Conservation (phyloP, 352 stramenopile species). For the Aphanomyces euteiches region DNA sequence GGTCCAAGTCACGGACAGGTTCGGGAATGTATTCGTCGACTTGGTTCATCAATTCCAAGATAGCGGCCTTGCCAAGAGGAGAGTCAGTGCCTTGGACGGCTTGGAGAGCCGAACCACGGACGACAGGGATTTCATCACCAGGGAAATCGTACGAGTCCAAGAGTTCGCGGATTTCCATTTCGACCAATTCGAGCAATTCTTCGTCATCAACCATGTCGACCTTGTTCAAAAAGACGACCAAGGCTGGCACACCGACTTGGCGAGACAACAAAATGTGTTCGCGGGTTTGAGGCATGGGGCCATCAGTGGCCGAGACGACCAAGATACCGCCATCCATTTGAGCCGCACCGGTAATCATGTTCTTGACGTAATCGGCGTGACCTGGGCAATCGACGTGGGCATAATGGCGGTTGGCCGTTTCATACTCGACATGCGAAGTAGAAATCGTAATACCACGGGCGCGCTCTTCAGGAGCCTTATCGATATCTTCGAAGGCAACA, state of each 20-base stretch:
- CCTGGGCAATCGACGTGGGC: conserved; percentile 96
- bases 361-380: conserved; percentile 98
- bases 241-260: conserved; percentile 82
- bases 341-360: conserved; percentile 97
- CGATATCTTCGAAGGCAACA: conserved; percentile 92
- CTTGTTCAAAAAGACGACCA: conserved; percentile 98
- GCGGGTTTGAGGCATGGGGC: conserved; percentile 94
- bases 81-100: conserved; percentile 89
- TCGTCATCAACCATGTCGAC: conserved; percentile 92
- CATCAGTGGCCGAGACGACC: conserved; percentile 90
- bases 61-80: conserved; percentile 72
- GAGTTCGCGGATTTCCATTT: conserved; percentile 95
- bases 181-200: conserved; percentile 91
- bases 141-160: conserved; percentile 94
- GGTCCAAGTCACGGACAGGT: conserved; percentile 90
- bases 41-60: conserved; percentile 93
- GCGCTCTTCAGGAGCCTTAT: conserved; percentile 94
- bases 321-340: conserved; percentile 95
- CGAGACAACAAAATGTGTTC: conserved; percentile 96
- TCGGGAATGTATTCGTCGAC: conserved; percentile 84
- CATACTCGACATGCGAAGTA: conserved; percentile 84
- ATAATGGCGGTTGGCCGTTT: conserved; percentile 91
- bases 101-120: conserved; percentile 89
- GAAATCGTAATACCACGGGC: conserved; percentile 94
- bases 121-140: conserved; percentile 93